phyloP scores from a whole-genome alignment of 2,329 filamentous ascomycete genomes.

The Verruconis gallopava region DNA sequence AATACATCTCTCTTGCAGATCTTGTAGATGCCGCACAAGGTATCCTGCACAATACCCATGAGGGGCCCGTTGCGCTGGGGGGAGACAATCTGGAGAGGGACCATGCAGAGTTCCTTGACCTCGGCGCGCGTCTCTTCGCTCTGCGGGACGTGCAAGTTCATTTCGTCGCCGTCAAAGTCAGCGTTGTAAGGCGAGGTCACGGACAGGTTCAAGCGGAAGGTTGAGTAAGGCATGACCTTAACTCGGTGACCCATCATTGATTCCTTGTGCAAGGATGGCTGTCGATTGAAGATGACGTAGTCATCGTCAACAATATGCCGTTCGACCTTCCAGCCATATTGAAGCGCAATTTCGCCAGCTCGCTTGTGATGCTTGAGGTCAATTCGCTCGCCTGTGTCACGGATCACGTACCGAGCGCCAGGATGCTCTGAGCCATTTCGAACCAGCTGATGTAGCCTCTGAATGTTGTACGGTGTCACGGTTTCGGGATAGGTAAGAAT shows the following conservation, averaged over 20 bases:
- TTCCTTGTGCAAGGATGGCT: slow-evolving; percentile 97
- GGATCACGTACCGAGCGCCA: slow-evolving; percentile 91
- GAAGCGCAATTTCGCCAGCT: slow-evolving; percentile 70
- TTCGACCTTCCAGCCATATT: slow-evolving; percentile 98
- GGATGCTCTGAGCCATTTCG: slow-evolving; percentile 91
- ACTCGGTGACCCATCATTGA: slow-evolving; percentile 99
- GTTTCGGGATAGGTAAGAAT: slow-evolving; percentile 94
- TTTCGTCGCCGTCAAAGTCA: slow-evolving; percentile 99
- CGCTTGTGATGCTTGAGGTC: slow-evolving; percentile 89
- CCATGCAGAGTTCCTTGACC: slow-evolving; percentile 86
- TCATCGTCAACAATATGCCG: slow-evolving; percentile 92
- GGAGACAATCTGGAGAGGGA: slow-evolving; percentile 97
- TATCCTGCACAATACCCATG: slow-evolving; percentile 99
- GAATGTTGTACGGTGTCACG: slow-evolving; percentile 95
- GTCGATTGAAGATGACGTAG: slow-evolving; percentile 98
- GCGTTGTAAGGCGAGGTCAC: slow-evolving; percentile 99
- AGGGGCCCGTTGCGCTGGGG: slow-evolving; percentile 92
- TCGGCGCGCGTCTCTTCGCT: slow-evolving; percentile 94
- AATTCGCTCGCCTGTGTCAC: slow-evolving; percentile 84
- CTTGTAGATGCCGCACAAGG: slow-evolving; percentile 92
- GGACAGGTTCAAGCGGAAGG: slow-evolving; percentile 91
- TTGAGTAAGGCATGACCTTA: slow-evolving; percentile 96
- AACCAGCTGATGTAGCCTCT: slow-evolving; percentile 77
- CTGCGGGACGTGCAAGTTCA: slow-evolving; percentile 99
- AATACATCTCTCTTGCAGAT: slow-evolving; percentile 88